Conservation (phyloP, 345 rosid genomes). For the Moricandia arvensis region DNA sequence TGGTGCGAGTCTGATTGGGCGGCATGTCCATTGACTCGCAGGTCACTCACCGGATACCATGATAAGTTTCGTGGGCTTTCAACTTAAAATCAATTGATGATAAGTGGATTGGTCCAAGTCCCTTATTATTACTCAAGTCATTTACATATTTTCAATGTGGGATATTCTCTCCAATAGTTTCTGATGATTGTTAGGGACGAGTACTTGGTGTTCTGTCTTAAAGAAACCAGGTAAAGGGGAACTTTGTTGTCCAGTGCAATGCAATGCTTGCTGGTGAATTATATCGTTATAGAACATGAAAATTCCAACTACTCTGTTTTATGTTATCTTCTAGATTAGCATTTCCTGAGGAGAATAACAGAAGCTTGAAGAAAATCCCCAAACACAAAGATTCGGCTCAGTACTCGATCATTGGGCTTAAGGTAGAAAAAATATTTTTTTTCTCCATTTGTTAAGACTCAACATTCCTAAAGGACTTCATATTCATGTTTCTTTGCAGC, state of each 20-base stretch:
- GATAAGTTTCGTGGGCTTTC: no score
- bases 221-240: slow-evolving; percentile 60
- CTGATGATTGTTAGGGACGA: no score
- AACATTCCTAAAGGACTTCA: not conserved
- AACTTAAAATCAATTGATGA: no score
- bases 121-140: no score
- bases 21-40: no score
- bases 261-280: not conserved
- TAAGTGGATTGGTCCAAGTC: no score
- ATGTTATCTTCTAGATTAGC: slow-evolving; percentile 53
- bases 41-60: no score
- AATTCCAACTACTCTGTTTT: not conserved
- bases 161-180: no score
- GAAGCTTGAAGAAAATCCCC: slow-evolving; percentile 67
- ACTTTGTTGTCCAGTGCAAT: not conserved
- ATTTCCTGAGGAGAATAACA: slow-evolving; percentile 63
- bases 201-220: slow-evolving; percentile 85
- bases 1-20: no score
- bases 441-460: no score
- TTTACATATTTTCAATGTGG: no score
- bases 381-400: slow-evolving; percentile 75
- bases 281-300: not conserved
- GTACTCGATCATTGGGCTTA: slow-evolving; percentile 67
- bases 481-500: slow-evolving; percentile 41
- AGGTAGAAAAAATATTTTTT: no score